phyloP scores from a whole-genome alignment of 257 asterid species.

The Pogostemon cablin region DNA sequence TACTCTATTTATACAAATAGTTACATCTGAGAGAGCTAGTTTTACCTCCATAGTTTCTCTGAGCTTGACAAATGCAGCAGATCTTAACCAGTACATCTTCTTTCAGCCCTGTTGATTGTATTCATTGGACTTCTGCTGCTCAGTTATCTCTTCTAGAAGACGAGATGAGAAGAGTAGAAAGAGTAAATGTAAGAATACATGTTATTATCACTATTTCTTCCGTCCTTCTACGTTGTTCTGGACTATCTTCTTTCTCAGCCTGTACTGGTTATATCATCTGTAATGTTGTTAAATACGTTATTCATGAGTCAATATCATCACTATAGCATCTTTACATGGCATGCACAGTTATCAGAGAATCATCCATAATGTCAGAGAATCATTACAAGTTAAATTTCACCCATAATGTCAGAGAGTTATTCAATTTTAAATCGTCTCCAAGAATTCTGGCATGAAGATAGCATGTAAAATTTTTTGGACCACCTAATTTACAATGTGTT shows the following conservation, averaged over 20 bases:
- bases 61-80: constrained; percentile 22
- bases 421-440: not conserved
- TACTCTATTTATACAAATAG: not conserved
- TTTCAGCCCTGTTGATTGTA: constrained; percentile 99
- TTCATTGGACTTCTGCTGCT: constrained; percentile 96
- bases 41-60: constrained; percentile 2
- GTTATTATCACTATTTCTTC: not conserved
- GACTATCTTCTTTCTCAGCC: constrained; percentile 20
- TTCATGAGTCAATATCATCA: not conserved
- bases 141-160: constrained; percentile 94
- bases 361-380: not conserved
- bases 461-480: not conserved
- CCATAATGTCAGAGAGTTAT: not conserved
- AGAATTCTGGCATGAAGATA: constrained; percentile 17
- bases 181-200: constrained; percentile 80
- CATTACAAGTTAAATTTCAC: not conserved
- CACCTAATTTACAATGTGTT: constrained; percentile 21
- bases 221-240: not conserved
- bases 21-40: constrained; percentile 23
- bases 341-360: not conserved
- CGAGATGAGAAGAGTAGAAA: constrained; percentile 97
- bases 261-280: not conserved
- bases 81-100: constrained; percentile 31
- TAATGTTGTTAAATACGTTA: not conserved
- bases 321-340: not conserved